Conservation (phyloP, 148 eudicot genomes). For the Dianthus caryophyllus region DNA sequence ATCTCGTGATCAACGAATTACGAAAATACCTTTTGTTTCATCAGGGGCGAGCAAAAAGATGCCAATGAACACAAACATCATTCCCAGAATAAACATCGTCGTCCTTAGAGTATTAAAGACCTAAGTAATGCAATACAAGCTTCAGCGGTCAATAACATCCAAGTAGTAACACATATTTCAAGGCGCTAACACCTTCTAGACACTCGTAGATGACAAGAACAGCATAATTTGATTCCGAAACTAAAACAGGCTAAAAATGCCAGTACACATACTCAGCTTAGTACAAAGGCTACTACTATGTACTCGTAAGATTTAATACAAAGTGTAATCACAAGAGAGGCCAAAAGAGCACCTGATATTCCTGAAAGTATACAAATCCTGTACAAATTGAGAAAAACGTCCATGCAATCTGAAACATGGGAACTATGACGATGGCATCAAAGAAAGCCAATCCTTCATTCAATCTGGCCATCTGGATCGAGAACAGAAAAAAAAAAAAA, state of each 20-base stretch:
- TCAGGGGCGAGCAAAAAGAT: constrained; percentile 95
- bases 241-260: no score
- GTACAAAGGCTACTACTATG: no score
- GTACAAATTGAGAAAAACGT: constrained; percentile 98
- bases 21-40: constrained; percentile 66
- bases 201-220: no score
- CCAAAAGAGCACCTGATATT: constrained; percentile 64
- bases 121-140: constrained; percentile 33
- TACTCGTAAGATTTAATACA: neutral
- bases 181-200: neutral
- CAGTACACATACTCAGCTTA: no score
- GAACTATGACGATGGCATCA: constrained; percentile 94
- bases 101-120: constrained; percentile 78
- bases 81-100: constrained; percentile 84
- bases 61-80: constrained; percentile 89
- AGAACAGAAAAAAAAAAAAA: no score
- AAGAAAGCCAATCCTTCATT: constrained; percentile 85
- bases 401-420: constrained; percentile 99
- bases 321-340: constrained; percentile 10
- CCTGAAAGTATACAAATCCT: constrained; percentile 95
- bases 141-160: neutral
- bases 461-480: constrained; percentile 85
- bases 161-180: constrained; percentile 1
- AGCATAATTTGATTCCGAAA: no score
- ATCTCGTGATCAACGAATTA: neutral